Base-by-base conservation (phyloP, 192 early-diverging fungal species). In the Oehlia diaphana region DNA sequence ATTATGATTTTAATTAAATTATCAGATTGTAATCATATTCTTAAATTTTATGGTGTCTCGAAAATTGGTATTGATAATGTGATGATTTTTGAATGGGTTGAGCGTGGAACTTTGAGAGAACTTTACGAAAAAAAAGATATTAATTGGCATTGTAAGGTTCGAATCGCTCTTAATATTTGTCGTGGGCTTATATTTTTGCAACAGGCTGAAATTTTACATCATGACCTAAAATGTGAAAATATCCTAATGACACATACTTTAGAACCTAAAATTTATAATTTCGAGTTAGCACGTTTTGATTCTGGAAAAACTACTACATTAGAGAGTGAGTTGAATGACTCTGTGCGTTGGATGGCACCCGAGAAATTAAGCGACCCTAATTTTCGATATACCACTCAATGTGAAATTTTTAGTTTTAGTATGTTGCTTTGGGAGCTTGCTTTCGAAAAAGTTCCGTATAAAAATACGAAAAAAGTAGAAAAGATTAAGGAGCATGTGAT, bases 211-310 rank as follows among this genome's bases (percentile, higher is more conserved):
- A 71, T 71, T 63, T 71, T 39, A 28, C 77, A 79, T 62, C 77
- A 79, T 79, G 77, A 79, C 6, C 28, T 79, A 10, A 19, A 66
- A 4, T 79, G 77, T 26, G 67, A 71, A 63, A 79, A 79, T 26
- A 42, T 79, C 37, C 16, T 79, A 50, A 58, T 79, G 42, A 71
- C n/a, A 2, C 28, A 35, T 0, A 8, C 14, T 39, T 28, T 44
- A 14, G 68, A 71, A 42, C 49, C 77, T 23, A 79, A 79, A 58
- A 50, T 79, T 62, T 53, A 67, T 8, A 79, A 79, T 39, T 79
- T 79, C 53, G 9, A 62, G 4, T 33, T 21, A 2, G 71, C 68
- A 44, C 49, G 68, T 10, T 4, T 8, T 28, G 5, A 13, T 12
- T 3, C 21, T 23, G 33, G 16, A 23, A 53, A 39, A 12, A 69